phyloP scores from a whole-genome alignment of 2,329 filamentous ascomycete species.

The Diaporthe capsici region DNA sequence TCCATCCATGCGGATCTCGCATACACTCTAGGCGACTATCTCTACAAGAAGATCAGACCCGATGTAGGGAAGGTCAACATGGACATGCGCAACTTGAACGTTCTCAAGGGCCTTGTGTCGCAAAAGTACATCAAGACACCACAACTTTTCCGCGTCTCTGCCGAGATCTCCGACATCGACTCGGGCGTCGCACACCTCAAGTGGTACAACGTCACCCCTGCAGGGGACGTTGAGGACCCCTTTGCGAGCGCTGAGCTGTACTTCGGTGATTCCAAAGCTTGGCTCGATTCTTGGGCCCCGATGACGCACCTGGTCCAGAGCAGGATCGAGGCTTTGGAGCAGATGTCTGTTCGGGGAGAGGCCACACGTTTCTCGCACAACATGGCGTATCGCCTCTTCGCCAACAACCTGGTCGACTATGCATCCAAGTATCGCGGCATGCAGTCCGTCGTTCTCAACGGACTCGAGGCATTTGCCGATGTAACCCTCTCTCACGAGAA shows the following conservation, averaged over 20 bases:
- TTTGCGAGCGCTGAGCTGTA: neutral
- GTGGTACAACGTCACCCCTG: neutral
- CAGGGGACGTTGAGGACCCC: neutral
- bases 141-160: slow-evolving; percentile 1
- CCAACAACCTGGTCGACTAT: slow-evolving; percentile 21
- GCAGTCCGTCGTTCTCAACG: slow-evolving; percentile 6
- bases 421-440: neutral
- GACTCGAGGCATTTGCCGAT: slow-evolving; percentile 3
- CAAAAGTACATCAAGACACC: neutral
- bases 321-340: neutral
- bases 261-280: neutral
- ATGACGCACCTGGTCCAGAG: neutral
- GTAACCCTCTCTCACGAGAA: neutral
- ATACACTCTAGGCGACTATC: neutral
- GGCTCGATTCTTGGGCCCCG: neutral
- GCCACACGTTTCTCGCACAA: neutral
- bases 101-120: slow-evolving; percentile 3
- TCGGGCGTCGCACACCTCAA: neutral
- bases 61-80: neutral
- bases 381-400: slow-evolving; percentile 9
- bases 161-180: slow-evolving; percentile 18
- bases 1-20: slow-evolving; percentile 27
- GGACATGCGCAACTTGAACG: neutral
- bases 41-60: neutral
- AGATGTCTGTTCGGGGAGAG: neutral